phyloP scores from a whole-genome alignment of 192 early-diverging fungal species.

The Podila verticillata region DNA sequence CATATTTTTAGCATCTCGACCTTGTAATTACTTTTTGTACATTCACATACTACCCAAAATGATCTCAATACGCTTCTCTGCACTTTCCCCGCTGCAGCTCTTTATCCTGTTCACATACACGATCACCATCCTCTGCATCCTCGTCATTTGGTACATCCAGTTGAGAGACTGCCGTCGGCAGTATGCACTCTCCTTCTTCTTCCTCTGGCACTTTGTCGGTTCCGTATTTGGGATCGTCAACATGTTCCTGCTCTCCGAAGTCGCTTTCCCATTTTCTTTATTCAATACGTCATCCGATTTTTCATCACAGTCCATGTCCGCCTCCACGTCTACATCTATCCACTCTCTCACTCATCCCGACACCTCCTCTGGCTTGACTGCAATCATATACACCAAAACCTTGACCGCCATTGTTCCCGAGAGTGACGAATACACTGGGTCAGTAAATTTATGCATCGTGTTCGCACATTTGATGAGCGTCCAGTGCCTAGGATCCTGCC shows the following conservation, averaged over 20 bases:
- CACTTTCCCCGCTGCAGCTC: neutral
- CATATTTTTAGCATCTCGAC: too few relatives aligned
- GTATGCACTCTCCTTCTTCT: constrained; percentile 25
- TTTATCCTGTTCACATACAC: neutral
- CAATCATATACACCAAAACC: neutral
- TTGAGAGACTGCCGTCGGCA: constrained; percentile 15
- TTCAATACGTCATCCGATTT: neutral
- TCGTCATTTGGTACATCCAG: constrained; percentile 17
- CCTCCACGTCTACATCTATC: neutral
- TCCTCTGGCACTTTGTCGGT: constrained; percentile 23
- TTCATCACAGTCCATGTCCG: neutral
- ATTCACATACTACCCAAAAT: neutral
- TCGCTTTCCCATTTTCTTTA: neutral
- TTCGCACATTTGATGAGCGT: constrained; percentile 16
- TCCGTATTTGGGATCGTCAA: constrained; percentile 4
- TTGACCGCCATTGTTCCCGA: neutral
- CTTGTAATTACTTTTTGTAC: neutral
- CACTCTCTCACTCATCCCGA: neutral
- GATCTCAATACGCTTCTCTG: neutral
- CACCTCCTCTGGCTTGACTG: constrained; percentile 3
- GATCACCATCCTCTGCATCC: neutral
- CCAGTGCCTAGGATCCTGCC: constrained; percentile 16
- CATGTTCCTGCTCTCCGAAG: neutral
- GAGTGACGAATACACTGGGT: neutral
- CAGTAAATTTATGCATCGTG: constrained; percentile 6